phyloP scores from a whole-genome alignment of 106 monocot species.

The Posidonia australis region DNA sequence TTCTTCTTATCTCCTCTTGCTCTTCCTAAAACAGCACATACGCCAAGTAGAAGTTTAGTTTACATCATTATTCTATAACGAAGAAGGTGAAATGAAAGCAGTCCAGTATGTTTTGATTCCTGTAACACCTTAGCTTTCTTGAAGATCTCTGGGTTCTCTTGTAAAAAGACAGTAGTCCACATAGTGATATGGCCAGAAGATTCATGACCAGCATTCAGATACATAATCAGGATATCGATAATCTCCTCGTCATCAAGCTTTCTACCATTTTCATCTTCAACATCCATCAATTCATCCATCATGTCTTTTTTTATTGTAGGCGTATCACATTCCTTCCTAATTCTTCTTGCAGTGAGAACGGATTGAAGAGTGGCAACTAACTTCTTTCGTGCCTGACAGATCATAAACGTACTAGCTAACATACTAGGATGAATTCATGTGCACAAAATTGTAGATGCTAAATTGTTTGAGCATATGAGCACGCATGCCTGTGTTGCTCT shows the following conservation, averaged over 20 bases:
- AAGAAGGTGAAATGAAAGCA: neutral
- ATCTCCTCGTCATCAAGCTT: conserved; percentile 71
- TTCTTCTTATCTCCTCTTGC: conserved; percentile 71
- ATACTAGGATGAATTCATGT: too few species aligned
- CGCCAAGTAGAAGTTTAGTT: too few species aligned
- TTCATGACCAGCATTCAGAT: conserved; percentile 95
- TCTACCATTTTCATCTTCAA: conserved; percentile 57
- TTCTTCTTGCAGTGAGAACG: conserved; percentile 49
- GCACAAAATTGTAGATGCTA: too few species aligned
- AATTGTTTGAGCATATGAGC: too few species aligned
- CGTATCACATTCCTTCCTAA: conserved; percentile 7
- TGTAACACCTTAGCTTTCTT: conserved; percentile 61
- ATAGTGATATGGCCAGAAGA: conserved; percentile 89
- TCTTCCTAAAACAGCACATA: conserved; percentile 37
- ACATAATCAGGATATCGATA: conserved; percentile 80
- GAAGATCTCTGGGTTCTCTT: conserved; percentile 57
- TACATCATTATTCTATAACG: too few species aligned
- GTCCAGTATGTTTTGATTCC: neutral
- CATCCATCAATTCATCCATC: conserved; percentile 72
- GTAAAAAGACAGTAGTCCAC: conserved; percentile 79
- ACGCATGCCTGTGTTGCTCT: too few species aligned
- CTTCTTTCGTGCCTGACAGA: conserved; percentile 48
- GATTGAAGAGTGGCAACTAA: conserved; percentile 54
- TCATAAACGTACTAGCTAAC: too few species aligned
- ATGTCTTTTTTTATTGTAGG: conserved; percentile 34